Evolutionary conservation across 352 stramenopile genomes (phyloP), one percentile per base, ranked within the genome.

Genomic region (Pythium folliculosum): DNA sequence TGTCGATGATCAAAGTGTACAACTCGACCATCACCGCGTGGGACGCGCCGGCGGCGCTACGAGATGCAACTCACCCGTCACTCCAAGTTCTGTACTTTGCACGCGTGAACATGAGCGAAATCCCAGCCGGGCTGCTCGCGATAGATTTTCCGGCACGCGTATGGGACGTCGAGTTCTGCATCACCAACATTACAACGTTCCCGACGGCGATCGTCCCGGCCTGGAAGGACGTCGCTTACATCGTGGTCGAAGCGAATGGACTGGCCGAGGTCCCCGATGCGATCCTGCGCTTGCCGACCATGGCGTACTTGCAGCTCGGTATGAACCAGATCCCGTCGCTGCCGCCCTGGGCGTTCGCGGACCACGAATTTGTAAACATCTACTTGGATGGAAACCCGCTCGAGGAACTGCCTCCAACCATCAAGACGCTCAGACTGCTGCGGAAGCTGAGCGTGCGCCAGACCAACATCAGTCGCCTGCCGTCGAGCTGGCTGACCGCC

Each of bases 1-100:
- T 75, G 0, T 7, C 47, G 1, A 53, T 30, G 17, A 32, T 75
- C 23, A 60, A 71, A 32, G 47, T 75, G 25, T 75, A 60, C 57
- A 75, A 75, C 48, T 48, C 62, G 50, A 75, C 68, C 4, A 62
- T 75, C 23, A n/a, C 37, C 4, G 0, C 4, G 6, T 75, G 68
- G 68, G 55, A 37, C 12, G 40, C 35, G 1, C 6, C 40, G 4
- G 63, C 63, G 2, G 63, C 55, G 2, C 21, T 70, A 3, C 25
- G 19, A 8, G 17, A 37, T 1, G 12, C 43, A 12, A 19, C n/a
- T 0, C 53, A 69, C 37, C 63, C 63, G 30, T 13, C 14, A 13
- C 54, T 69, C 1, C 21, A 45, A 2, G 16, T 35, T 3, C 1
- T 69, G 21, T 54, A 47, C 44, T 43, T 69, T 23, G n/a, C 47